Evolutionary conservation across 2,329 filamentous ascomycete genomes (phyloP).

Genomic region (Aspergillus sp.): DNA sequence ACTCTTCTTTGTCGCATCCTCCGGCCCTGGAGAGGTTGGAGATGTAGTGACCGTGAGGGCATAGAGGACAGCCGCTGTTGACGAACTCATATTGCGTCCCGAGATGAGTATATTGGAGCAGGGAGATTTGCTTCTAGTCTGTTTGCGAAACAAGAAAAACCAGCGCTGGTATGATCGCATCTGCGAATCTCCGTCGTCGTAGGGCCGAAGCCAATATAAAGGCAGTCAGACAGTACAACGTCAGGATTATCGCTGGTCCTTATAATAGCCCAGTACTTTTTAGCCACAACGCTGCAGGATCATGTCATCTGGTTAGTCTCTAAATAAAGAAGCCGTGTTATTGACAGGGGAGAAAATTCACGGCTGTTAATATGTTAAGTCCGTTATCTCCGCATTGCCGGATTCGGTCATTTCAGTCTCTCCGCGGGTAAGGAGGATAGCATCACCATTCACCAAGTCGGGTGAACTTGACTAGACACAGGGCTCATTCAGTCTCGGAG

Average conservation of each 20-base stretch:
- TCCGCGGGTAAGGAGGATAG: not conserved
- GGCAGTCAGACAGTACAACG: not conserved
- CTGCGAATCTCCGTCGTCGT: not conserved
- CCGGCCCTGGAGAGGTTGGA: conserved; percentile 26
- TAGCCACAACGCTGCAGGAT: not conserved
- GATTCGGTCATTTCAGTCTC: not conserved
- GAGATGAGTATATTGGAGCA: conserved; percentile 6
- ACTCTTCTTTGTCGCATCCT: conserved; percentile 34
- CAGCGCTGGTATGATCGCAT: conserved; percentile 20
- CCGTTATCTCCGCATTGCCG: conserved; percentile 18
- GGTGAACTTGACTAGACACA: too few species aligned
- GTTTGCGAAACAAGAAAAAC: conserved; percentile 16
- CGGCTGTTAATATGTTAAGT: conserved; percentile 3
- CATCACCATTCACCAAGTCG: too few species aligned
- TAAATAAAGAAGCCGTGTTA: conserved; percentile 8
- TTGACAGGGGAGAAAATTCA: conserved; percentile 2
- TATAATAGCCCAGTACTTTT: not conserved
- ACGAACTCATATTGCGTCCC: conserved; percentile 30
- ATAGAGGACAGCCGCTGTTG: conserved; percentile 34
- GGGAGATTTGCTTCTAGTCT: conserved; percentile 3
- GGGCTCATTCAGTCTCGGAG: too few species aligned
- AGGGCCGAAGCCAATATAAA: not conserved
- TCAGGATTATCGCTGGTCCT: not conserved
- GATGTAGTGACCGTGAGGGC: conserved; percentile 35
- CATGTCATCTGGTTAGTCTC: conserved; percentile 1